Percentiles rank a stretch among this genome's conserved stretches.
Evolutionary conservation across 2,329 filamentous ascomycete genomes (phyloP).

Genomic region (Cladosporium sp.): DNA sequence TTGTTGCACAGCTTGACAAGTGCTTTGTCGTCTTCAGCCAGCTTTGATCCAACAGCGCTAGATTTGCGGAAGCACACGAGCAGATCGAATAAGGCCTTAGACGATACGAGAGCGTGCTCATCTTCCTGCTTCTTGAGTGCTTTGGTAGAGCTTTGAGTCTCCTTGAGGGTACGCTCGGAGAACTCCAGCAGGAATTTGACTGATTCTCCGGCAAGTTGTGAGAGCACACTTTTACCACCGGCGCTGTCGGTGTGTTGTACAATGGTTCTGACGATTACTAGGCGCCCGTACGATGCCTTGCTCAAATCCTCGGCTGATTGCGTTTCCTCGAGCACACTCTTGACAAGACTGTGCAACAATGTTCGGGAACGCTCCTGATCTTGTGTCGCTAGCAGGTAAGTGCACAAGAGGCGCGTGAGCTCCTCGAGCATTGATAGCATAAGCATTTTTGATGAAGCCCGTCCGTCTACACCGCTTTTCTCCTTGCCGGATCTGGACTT

Average conservation of each 20-base stretch:
- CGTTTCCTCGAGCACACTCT: not conserved
- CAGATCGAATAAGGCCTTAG: not conserved
- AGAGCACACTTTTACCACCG: not conserved
- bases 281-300: not conserved
- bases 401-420: conserved; percentile 3
- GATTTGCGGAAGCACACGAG: conserved; percentile 7
- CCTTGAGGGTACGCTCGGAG: not conserved
- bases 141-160: not conserved
- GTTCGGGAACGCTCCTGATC: conserved; percentile 20
- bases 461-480: not conserved
- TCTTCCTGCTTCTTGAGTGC: conserved; percentile 5
- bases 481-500: conserved; percentile 1
- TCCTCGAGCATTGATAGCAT: conserved; percentile 10
- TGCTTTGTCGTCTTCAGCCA: not conserved
- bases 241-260: not conserved
- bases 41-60: not conserved
- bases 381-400: conserved; percentile 17
- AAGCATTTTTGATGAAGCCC: not conserved
- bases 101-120: not conserved
- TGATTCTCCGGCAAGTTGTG: not conserved
- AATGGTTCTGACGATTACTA: not conserved
- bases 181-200: not conserved
- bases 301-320: not conserved
- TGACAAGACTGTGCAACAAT: not conserved
- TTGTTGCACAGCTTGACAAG: not conserved